A percentile compares a stretch with the other conserved stretches of the same genome.
phyloP scores from a whole-genome alignment of 2,329 filamentous ascomycete genomes.

The Anthostomella pinea region DNA sequence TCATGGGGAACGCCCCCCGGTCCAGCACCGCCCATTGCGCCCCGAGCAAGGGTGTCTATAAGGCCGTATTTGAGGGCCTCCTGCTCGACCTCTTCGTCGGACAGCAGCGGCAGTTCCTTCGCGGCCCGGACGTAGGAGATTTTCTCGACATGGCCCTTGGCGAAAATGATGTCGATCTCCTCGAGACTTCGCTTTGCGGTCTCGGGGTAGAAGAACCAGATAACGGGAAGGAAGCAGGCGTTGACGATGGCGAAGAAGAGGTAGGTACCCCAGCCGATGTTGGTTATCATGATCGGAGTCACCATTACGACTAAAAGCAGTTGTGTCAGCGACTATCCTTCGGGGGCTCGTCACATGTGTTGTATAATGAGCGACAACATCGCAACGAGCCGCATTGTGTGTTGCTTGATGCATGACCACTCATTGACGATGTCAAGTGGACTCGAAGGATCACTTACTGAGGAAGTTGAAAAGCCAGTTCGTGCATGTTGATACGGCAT shows the following conservation, averaged over 20 bases:
- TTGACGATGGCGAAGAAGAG: constrained; percentile 39
- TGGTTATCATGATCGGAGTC: constrained; percentile 61
- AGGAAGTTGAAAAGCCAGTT: constrained; percentile 41
- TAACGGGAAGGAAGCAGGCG: constrained; percentile 35
- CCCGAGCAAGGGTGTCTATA: constrained; percentile 28
- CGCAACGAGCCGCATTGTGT: no score
- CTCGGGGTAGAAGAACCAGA: constrained; percentile 53
- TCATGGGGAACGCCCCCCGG: constrained; percentile 13
- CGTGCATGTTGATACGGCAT: constrained; percentile 56
- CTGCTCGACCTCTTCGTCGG: constrained; percentile 50
- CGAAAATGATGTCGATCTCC: constrained; percentile 59
- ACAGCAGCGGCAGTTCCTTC: constrained; percentile 52
- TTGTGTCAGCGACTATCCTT: no score
- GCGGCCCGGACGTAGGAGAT: constrained; percentile 59
- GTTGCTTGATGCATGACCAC: no score
- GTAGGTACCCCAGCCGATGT: constrained; percentile 56
- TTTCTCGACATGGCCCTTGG: constrained; percentile 56
- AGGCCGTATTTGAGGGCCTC: constrained; percentile 38
- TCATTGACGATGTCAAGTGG: no score
- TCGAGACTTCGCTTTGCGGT: constrained; percentile 49
- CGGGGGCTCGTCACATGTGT: no score
- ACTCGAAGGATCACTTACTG: constrained; percentile 15
- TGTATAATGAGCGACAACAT: no score
- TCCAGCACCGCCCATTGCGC: constrained; percentile 10
- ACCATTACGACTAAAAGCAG: constrained; percentile 60